Evolutionary conservation across 257 asterid species (phyloP), one percentile per base, ranked within the genome.

Genomic region (Forsythia viridissima): DNA sequence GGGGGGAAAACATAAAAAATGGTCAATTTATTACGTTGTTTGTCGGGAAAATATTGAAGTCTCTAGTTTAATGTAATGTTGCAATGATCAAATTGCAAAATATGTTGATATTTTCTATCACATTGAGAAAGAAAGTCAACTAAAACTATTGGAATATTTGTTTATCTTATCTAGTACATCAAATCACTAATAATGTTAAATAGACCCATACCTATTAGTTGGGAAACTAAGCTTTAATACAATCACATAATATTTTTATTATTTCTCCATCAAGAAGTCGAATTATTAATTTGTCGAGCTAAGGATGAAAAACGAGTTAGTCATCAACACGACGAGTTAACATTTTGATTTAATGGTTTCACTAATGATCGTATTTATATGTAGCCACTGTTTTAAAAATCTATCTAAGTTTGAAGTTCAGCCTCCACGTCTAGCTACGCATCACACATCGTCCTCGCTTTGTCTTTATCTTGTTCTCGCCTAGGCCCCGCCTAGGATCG

Each of bases 101-200:
- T 57, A n/a, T 21, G 34, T 57, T 57, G 34, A 18, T 57, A 57
- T 57, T 57, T 57, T 20, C 57, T 0, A 48, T 48, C 57, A 48
- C n/a, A 48, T 48, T 13, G n/a, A 7, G 36, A 10, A 57, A 18
- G 67, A 57, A 57, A 57, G 36, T n/a, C 34, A 57, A 20, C 67
- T 20, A 18, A 55, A 57, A 20, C 67, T 6, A 57, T 20, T 57
- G 30, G 36, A 57, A 57, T 57, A 57, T 57, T 57, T 57, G 11
- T 57, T 57, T 57, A 57, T 57, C 67, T 57, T 57, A 57, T 55
- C 65, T 55, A n/a, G 65, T 55, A 18, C 65, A 55, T 57, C 67
- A 57, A 57, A 57, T 57, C 24, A 57, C 36, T 7, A 57, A 57
- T 57, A 57, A 57, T 57, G 67, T 11, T 57, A 57, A 57, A 20